Conservation (phyloP, 1,139 yeast species). For the Protomyces macrosporus region DNA sequence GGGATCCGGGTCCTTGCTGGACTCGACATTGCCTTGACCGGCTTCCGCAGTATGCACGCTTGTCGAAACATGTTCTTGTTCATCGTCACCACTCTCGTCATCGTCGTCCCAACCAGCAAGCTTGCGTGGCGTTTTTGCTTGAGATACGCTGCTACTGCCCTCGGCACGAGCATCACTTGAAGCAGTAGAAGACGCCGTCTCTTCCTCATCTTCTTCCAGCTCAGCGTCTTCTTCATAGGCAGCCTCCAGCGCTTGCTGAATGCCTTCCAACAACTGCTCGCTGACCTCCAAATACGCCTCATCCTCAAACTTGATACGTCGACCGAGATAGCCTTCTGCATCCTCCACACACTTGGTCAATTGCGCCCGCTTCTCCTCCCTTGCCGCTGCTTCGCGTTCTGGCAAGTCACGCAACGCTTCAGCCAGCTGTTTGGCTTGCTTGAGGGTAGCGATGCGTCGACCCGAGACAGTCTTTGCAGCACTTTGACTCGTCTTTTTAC, state of each 20-base stretch:
- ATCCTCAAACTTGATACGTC: constrained; percentile 36
- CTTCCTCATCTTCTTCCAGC: constrained; percentile 56
- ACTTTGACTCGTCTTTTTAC: constrained; percentile 36
- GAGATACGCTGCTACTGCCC: not conserved
- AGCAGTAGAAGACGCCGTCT: not conserved
- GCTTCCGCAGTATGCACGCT: not conserved
- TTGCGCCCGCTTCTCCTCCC: constrained; percentile 1
- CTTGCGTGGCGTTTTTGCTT: not conserved
- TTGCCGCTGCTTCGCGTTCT: not conserved
- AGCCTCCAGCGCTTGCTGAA: constrained; percentile 54
- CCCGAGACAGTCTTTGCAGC: constrained; percentile 43
- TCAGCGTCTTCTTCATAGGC: constrained; percentile 44
- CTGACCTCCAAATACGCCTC: constrained; percentile 35
- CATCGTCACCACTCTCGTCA: not conserved
- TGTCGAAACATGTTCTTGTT: not conserved
- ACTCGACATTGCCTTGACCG: not conserved
- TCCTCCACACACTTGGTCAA: constrained; percentile 1
- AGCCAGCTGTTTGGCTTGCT: constrained; percentile 38
- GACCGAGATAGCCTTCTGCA: not conserved
- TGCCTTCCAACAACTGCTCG: constrained; percentile 35
- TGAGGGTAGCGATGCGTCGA: constrained; percentile 38
- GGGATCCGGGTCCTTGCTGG: not conserved
- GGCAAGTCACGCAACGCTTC: not conserved
- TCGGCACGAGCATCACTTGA: not conserved
- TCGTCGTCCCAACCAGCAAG: not conserved